Evolutionary conservation across 805 yeast species (phyloP).

Genomic region (Priceomyces medius): DNA sequence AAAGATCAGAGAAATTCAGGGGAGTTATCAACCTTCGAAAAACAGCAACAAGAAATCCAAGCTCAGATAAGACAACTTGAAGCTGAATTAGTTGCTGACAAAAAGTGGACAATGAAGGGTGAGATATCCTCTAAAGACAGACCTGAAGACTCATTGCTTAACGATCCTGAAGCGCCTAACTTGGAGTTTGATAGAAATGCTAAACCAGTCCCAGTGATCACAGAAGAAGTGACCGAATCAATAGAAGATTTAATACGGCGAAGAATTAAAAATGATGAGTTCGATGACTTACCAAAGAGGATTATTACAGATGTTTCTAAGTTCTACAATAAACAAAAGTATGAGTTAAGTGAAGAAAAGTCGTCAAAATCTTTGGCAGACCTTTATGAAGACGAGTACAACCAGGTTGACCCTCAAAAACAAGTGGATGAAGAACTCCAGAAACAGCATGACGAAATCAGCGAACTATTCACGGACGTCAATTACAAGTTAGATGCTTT

Average conservation of each 20-base stretch:
- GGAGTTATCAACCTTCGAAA: slow-evolving; percentile 72
- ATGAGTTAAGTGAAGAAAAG: slow-evolving; percentile 79
- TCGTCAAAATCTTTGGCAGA: slow-evolving; percentile 88
- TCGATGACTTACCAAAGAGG: slow-evolving; percentile 82
- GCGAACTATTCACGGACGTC: slow-evolving; percentile 58
- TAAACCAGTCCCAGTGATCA: slow-evolving; percentile 93
- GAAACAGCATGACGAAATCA: slow-evolving; percentile 76
- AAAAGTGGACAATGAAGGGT: slow-evolving; percentile 93
- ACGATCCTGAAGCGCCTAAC: slow-evolving; percentile 53
- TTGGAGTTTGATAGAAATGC: slow-evolving; percentile 90
- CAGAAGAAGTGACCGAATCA: slow-evolving; percentile 81
- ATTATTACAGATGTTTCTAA: slow-evolving; percentile 64
- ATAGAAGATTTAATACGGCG: slow-evolving; percentile 86
- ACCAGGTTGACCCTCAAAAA: slow-evolving; percentile 38
- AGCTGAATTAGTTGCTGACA: slow-evolving; percentile 83
- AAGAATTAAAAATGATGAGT: slow-evolving; percentile 70
- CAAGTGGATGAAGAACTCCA: slow-evolving; percentile 63
- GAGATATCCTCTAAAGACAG: slow-evolving; percentile 81
- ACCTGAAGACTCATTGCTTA: slow-evolving; percentile 79
- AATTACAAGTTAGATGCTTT: slow-evolving; percentile 79
- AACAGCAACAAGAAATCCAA: slow-evolving; percentile 73
- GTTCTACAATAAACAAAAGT: slow-evolving; percentile 45
- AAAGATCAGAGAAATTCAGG: slow-evolving; percentile 18
- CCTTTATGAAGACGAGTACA: slow-evolving; percentile 82
- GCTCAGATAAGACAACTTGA: slow-evolving; percentile 78